Conservation (phyloP, 179 eudicot species). For the Corrigiola litoralis region DNA sequence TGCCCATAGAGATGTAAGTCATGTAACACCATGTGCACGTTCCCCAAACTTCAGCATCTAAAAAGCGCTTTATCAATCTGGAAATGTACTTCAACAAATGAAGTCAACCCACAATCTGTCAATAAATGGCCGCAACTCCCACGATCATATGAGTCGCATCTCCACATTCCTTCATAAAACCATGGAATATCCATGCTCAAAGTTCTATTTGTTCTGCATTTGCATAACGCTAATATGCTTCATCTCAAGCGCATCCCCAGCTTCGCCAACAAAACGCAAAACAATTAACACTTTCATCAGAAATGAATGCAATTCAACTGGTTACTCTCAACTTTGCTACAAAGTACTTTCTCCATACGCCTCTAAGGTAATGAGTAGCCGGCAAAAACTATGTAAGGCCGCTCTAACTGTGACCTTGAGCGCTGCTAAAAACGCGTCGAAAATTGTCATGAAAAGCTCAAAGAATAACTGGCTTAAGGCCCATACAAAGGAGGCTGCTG, state of each 20-base stretch:
- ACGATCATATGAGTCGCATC: not conserved
- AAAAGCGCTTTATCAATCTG: not conserved
- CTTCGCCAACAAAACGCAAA: not conserved
- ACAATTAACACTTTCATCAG: not conserved
- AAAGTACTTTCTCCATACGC: conserved; percentile 4
- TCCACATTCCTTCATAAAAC: not conserved
- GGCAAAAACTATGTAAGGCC: not conserved
- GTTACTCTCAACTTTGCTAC: conserved; percentile 6
- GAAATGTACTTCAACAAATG: not conserved
- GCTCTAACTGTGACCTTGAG: conserved; percentile 7
- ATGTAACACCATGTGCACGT: not conserved
- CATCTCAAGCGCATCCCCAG: not conserved
- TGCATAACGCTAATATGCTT: not conserved
- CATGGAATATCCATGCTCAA: not conserved
- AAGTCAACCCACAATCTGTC: not conserved
- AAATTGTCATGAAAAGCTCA: not conserved
- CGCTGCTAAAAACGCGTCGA: conserved; percentile 1
- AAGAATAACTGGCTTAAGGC: not conserved
- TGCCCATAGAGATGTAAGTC: not conserved
- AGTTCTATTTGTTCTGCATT: not conserved
- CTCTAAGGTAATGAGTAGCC: not conserved
- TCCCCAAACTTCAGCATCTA: not conserved
- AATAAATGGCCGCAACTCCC: not conserved
- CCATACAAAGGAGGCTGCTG: not conserved
- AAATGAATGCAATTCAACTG: conserved; percentile 8